Percentiles rank a stretch among this genome's conserved stretches.
phyloP scores from a whole-genome alignment of 2,329 filamentous ascomycete species.

The Exophiala oligosperma region DNA sequence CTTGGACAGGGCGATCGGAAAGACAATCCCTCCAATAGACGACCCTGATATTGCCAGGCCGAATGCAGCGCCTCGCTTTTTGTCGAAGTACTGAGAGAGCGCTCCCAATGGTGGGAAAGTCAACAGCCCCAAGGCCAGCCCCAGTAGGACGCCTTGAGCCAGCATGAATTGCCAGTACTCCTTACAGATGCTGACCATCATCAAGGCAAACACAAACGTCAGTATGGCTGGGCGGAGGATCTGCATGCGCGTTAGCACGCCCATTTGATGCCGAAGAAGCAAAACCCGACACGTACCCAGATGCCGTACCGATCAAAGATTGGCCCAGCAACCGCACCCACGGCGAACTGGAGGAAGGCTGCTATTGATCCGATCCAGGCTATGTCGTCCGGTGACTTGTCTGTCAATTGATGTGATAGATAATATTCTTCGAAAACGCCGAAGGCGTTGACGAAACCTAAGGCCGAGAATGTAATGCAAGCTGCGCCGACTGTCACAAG shows the following conservation, averaged over 20 bases:
- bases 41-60: constrained; percentile 50
- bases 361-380: constrained; percentile 89
- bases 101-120: constrained; percentile 48
- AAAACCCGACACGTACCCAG: constrained; percentile 10
- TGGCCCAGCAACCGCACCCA: constrained; percentile 81
- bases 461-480: constrained; percentile 69
- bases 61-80: constrained; percentile 48
- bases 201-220: constrained; percentile 24
- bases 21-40: constrained; percentile 55
- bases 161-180: constrained; percentile 57
- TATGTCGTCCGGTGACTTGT: constrained; percentile 67
- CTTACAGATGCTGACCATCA: constrained; percentile 38
- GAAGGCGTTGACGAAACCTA: constrained; percentile 45
- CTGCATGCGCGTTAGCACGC: constrained; percentile 1
- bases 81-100: constrained; percentile 50
- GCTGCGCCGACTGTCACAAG: constrained; percentile 81
- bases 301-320: constrained; percentile 65
- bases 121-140: constrained; percentile 43
- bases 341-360: constrained; percentile 78
- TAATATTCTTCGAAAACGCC: constrained; percentile 81
- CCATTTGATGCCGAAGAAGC: neutral
- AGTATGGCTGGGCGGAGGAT: constrained; percentile 51
- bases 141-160: constrained; percentile 49
- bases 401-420: constrained; percentile 67
- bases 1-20: constrained; percentile 50